Evolutionary conservation across 2,329 filamentous ascomycete species (phyloP), one percentile per base, ranked within the genome.

Genomic region (Pseudogymnoascus destructans): DNA sequence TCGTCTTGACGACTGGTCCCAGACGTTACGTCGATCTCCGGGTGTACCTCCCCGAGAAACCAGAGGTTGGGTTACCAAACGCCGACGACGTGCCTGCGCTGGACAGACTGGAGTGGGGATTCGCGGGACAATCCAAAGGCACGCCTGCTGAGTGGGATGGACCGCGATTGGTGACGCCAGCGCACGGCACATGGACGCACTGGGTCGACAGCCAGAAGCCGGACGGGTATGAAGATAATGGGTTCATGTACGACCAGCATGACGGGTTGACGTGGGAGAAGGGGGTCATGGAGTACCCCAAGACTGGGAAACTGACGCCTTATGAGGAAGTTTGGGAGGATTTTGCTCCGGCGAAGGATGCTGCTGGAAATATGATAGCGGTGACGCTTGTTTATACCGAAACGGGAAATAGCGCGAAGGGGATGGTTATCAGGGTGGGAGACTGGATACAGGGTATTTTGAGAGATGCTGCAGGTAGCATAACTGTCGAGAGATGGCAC

Each of bases 291-390:
- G 42, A 57, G 4, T 27, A 67, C 40, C 61, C 63, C 2, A 60
- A 59, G 7, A 67, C 64, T 1, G 66, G 66, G 3, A 33, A 57
- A 3, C 57, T 64, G 21, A 63, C 60, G 10, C 60, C 62, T 8
- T 68, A 68, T 49, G 62, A 67, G 42, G 66, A 68, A 56, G 59
- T 66, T 8, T 68, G 66, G 66, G 49, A 60, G 9, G 66, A 68
- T 60, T 57, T 63, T 19, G 52, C 57, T 8, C 46, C 46, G 9
- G 46, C 25, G 11, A 52, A 52, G 21, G 46, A 52, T 52, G 46
- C 46, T 17, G 25, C 46, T 52, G 46, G 46, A 7, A 52, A 52
- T 32, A 52, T 30, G 46, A 59, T 65, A 10, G 60, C 61, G 17
- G 30, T 36, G 15, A 61, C 21, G 59, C 27, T 58, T 5, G 38